Percentiles rank a stretch among this genome's conserved stretches.
Evolutionary conservation across 1,284 basidiomycete species (phyloP).

Genomic region (Chondrostereum purpureum): DNA sequence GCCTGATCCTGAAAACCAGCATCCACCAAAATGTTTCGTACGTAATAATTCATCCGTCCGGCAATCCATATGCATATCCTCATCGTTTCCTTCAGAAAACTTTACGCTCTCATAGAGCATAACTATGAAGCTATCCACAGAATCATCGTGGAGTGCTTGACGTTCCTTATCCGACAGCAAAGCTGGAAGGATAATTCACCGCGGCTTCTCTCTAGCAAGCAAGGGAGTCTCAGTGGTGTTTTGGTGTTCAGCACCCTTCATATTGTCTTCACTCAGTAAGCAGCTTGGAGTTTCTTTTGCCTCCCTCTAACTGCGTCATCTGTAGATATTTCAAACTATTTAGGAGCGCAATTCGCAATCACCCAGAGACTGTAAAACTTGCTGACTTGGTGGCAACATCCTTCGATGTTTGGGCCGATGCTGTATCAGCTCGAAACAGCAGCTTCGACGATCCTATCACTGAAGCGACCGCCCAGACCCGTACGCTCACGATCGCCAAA

Average conservation of each 20-base stretch:
- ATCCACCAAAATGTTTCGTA: conserved; percentile 52
- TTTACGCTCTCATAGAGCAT: neutral
- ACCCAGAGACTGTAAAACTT: conserved; percentile 37
- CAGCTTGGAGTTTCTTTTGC: conserved; percentile 1
- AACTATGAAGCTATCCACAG: no score
- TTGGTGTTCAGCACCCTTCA: conserved; percentile 44
- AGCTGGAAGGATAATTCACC: conserved; percentile 25
- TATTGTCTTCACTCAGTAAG: conserved; percentile 48
- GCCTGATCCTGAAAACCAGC: conserved; percentile 57
- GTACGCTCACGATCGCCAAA: conserved; percentile 32
- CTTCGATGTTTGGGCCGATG: conserved; percentile 41
- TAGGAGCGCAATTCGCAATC: conserved; percentile 43
- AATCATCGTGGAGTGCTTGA: neutral
- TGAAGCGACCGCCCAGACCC: conserved; percentile 28
- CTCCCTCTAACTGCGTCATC: conserved; percentile 3
- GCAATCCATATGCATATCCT: conserved; percentile 41
- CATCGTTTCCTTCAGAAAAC: conserved; percentile 37
- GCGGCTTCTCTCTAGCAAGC: neutral
- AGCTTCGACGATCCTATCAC: conserved; percentile 28
- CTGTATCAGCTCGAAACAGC: conserved; percentile 24
- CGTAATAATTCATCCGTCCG: conserved; percentile 3
- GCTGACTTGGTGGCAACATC: conserved; percentile 37
- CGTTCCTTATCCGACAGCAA: neutral
- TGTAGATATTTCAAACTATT: conserved; percentile 53
- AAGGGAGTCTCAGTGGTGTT: conserved; percentile 22